Base-by-base conservation (phyloP, 306 rosid species). In the Hylodesmum podocarpum region DNA sequence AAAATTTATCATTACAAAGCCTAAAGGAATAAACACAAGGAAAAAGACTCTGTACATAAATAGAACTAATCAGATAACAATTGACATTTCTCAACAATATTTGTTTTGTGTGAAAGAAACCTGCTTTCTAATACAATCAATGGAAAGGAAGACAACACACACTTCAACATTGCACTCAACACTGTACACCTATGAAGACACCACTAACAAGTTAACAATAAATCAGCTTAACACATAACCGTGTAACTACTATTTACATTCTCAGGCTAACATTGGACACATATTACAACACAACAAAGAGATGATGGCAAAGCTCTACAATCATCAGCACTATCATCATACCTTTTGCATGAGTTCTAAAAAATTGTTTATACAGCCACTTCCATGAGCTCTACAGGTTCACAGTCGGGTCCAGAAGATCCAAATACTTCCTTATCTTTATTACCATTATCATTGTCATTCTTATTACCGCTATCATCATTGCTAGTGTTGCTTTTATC, bases 221-320 rank as follows among this genome's bases (percentile, higher is more conserved):
- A 70, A 83, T 69, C 74, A 82, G 85, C 77, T 76, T 74, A 70
- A 78, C 82, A 73, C 69, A 76, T 62, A 78, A 58, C 76, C 67
- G 39, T 77, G 81, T 74, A 84, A 85, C 86, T 85, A 88, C 86
- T 88, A 90, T 92, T 72, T 87, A 90, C 96, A 88, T 62, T 53
- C 83, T 68, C 53, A 62, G 3, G 24, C 68, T 22, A 31, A 62
- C 39, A 44, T 75, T 14, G 44, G 61, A 79, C 81, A 53, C 83
- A 66, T 25, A 78, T 47, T 55, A 65, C 85, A 73, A 67, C 80
- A 83, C 80, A 75, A 40, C n/a, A 41, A 80, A 74, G 51, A 66
- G 71, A 78, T 62, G 63, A 65, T 72, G 81, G 37, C 82, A 78
- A 40, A 40, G 34, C 74, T 62, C 71, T 75, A 67, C 67, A 73